Evolutionary conservation across 257 asterid species (phyloP).

Genomic region (Cordia subcordata): DNA sequence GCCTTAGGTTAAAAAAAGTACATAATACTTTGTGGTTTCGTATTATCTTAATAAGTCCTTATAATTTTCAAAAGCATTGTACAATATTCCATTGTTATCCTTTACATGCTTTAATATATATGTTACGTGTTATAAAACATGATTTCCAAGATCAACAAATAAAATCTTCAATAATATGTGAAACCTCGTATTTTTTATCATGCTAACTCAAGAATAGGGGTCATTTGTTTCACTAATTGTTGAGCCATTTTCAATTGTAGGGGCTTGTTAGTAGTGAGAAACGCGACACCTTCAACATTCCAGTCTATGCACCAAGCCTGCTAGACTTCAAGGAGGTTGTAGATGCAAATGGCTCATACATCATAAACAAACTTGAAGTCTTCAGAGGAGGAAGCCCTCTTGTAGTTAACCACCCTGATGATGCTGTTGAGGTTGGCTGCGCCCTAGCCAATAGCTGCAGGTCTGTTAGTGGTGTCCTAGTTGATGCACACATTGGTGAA

Average conservation of each 20-base stretch:
- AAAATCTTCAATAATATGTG: too few species aligned
- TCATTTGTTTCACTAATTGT: neutral
- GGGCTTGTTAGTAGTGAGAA: constrained; percentile 70
- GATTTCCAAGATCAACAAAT: too few species aligned
- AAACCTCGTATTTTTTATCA: too few species aligned
- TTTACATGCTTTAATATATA: too few species aligned
- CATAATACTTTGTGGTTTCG: too few species aligned
- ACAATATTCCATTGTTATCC: too few species aligned
- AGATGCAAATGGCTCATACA: constrained; percentile 66
- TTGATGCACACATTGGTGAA: constrained; percentile 92
- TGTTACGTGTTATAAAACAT: too few species aligned
- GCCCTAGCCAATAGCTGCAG: constrained; percentile 84
- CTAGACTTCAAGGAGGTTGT: constrained; percentile 93
- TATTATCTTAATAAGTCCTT: too few species aligned
- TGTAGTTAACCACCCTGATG: constrained; percentile 74
- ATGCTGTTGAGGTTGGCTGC: constrained; percentile 80
- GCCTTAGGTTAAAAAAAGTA: too few species aligned
- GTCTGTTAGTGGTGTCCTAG: constrained; percentile 84
- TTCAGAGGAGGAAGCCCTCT: constrained; percentile 93
- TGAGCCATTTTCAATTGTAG: constrained; percentile 23
- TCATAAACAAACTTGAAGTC: constrained; percentile 62
- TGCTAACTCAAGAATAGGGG: too few species aligned
- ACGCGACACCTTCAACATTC: constrained; percentile 85
- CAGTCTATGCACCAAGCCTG: constrained; percentile 83
- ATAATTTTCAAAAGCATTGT: too few species aligned